Percentiles rank a stretch among this genome's conserved stretches.
Evolutionary conservation across 495 filamentous ascomycete genomes (phyloP).

Genomic region (Platismatia glauca): DNA sequence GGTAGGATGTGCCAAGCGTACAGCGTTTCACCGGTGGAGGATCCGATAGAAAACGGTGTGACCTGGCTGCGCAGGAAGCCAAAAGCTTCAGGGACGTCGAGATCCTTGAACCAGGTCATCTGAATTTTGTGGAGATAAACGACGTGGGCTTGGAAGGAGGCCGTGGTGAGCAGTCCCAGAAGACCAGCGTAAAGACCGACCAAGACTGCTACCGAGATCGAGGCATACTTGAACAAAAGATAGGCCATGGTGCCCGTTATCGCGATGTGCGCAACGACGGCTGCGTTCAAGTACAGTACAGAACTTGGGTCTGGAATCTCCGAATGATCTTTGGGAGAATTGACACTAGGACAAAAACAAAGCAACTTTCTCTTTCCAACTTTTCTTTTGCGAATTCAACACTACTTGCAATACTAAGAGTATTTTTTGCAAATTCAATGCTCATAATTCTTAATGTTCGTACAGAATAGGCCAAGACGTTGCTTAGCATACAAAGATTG

Average conservation of each 20-base stretch:
- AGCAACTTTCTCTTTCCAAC: too few species aligned
- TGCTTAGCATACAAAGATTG: too few species aligned
- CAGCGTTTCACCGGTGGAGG: constrained; percentile 46
- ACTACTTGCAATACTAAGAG: too few species aligned
- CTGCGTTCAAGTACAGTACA: not conserved
- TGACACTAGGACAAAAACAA: too few species aligned
- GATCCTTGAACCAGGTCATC: constrained; percentile 43
- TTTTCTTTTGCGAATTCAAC: too few species aligned
- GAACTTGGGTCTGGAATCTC: not conserved
- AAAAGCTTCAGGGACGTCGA: constrained; percentile 40
- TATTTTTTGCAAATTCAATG: too few species aligned
- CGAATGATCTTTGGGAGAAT: not conserved
- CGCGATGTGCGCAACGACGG: not conserved
- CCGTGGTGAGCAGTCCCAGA: constrained; percentile 37
- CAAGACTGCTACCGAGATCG: constrained; percentile 23
- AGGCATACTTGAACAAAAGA: constrained; percentile 30
- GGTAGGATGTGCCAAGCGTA: constrained; percentile 70
- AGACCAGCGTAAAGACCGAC: constrained; percentile 33
- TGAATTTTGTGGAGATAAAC: constrained; percentile 40
- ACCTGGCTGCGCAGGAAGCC: constrained; percentile 53
- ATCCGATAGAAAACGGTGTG: constrained; percentile 54
- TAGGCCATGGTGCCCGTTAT: constrained; percentile 2
- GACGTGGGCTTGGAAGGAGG: constrained; percentile 39
- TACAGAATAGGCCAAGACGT: too few species aligned
- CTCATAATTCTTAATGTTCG: too few species aligned